Percentiles rank a stretch among this genome's conserved stretches.
These are phyloP conservation scores for Fusarium begoniae DNA, from an alignment of 2,329 filamentous ascomycete genomes.

Conservation along the genomic window DNA sequence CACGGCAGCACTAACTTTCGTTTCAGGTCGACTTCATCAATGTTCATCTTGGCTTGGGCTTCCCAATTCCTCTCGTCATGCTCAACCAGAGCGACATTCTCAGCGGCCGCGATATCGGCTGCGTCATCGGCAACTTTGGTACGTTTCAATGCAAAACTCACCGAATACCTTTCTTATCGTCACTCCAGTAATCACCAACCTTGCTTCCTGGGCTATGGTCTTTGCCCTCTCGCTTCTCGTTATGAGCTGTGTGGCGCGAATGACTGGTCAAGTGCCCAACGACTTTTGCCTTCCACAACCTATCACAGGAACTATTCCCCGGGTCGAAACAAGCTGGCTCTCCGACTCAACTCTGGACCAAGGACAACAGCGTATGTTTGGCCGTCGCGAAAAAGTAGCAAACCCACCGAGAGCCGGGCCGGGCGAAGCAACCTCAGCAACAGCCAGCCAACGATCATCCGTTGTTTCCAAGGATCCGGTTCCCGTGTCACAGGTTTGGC, in stretches of 20 bases:
- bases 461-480: neutral
- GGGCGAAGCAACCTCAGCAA: neutral
- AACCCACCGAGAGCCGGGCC: neutral
- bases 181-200: conserved; percentile 47
- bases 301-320: neutral
- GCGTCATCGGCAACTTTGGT: conserved; percentile 58
- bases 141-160: conserved; percentile 12
- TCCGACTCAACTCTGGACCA: conserved; percentile 34
- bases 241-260: conserved; percentile 16
- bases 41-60: conserved; percentile 60
- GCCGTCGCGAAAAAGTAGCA: conserved; percentile 9
- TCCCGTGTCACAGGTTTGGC: conserved; percentile 12
- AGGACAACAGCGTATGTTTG: neutral
- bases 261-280: conserved; percentile 1
- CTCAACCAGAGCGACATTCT: conserved; percentile 51
- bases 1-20: neutral
- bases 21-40: conserved; percentile 61
- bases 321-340: conserved; percentile 32
- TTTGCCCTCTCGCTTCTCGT: conserved; percentile 42
- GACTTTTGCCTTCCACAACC: conserved; percentile 15
- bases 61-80: conserved; percentile 60
- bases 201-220: conserved; percentile 47
- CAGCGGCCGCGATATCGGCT: conserved; percentile 48
- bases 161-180: conserved; percentile 12
- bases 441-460: conserved; percentile 11